Evolutionary conservation across 225 moss, liverwort and hornwort genomes (phyloP), one percentile per base, ranked within the genome.

Genomic region (Climacium dendroides): DNA sequence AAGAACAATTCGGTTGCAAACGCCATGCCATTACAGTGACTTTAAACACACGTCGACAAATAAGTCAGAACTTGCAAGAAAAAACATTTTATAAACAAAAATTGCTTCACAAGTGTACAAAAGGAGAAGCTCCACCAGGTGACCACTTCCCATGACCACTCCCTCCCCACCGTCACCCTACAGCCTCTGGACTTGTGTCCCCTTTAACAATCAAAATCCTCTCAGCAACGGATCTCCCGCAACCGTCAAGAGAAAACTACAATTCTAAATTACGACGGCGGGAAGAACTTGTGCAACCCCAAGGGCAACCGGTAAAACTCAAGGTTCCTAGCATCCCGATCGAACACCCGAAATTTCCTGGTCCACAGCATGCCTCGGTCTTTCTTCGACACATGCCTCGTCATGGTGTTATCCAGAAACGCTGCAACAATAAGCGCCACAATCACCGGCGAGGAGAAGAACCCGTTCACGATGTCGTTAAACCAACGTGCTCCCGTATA

Each of bases 321-420:
- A 2, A 92, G 62, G 37, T 96, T 98, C 34, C 98, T 86, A 1
- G 94, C 86, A 41, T 98, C 98, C 23, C 90, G 87, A 0, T 89
- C 64, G 29, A 96, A 98, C 6, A 88, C 90, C 1, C 93, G 93
- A 47, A 98, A 98, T 85, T 94, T 95, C 5, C 81, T 75, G 7
- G 90, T 95, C 98, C 98, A 98, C 41, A 95, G 88, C 95, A 98
- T 89, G 7, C 98, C 98, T 8, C 96, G 85, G 30, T 98, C 98
- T 82, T 97, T 96, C 81, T 90, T 91, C 8, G 91, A 88, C 57
- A 96, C 96, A 80, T 94, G 94, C 86, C 91, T 89, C 5, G 95
- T 95, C 75, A 97, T 85, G 2, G 94, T 88, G 7, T 96, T 94
- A 83, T 98, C 98, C 39, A 98, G 87, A 16, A 96, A 80, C 3